A percentile compares a stretch with the other conserved stretches of the same genome.
These are phyloP conservation scores for Aphanomyces cochlioides DNA, from an alignment of 352 stramenopile species.

Conservation along the genomic window DNA sequence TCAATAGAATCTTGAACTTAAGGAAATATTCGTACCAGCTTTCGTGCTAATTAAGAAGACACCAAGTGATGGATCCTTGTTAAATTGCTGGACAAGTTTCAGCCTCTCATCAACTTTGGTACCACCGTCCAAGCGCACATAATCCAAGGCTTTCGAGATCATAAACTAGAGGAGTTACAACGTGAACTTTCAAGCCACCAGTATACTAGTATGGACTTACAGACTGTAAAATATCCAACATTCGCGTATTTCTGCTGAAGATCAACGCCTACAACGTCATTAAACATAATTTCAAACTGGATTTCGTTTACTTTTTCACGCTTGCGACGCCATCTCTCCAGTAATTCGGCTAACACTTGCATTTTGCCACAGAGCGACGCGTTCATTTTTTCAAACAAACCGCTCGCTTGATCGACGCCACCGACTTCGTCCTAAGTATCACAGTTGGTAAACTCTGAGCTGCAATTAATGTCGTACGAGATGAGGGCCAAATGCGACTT, in stretches of 20 bases:
- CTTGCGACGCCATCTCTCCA: slow-evolving; percentile 58
- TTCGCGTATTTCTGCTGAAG: slow-evolving; percentile 75
- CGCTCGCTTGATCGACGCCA: slow-evolving; percentile 10
- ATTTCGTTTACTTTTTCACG: slow-evolving; percentile 40
- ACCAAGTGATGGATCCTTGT: slow-evolving; percentile 49
- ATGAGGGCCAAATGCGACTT: slow-evolving; percentile 53
- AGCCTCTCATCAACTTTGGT: slow-evolving; percentile 73
- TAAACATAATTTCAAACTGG: not conserved
- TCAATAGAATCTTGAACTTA: not conserved
- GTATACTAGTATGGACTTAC: not conserved
- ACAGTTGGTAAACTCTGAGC: slow-evolving; percentile 50
- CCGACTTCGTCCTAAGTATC: not conserved
- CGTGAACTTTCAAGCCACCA: not conserved
- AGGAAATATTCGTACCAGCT: slow-evolving; percentile 31
- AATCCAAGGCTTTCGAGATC: slow-evolving; percentile 57
- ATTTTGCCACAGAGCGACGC: slow-evolving; percentile 79
- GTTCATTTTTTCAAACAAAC: slow-evolving; percentile 40
- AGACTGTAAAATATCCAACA: slow-evolving; percentile 72
- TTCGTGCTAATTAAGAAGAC: slow-evolving; percentile 79
- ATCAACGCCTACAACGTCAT: slow-evolving; percentile 42
- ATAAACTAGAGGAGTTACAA: slow-evolving; percentile 41
- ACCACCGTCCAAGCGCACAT: slow-evolving; percentile 60
- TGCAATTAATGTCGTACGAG: slow-evolving; percentile 51
- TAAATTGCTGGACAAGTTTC: slow-evolving; percentile 72
- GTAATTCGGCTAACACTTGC: slow-evolving; percentile 67